phyloP scores from a whole-genome alignment of 116 monocot genomes.

The Trichopus zeylanicus region DNA sequence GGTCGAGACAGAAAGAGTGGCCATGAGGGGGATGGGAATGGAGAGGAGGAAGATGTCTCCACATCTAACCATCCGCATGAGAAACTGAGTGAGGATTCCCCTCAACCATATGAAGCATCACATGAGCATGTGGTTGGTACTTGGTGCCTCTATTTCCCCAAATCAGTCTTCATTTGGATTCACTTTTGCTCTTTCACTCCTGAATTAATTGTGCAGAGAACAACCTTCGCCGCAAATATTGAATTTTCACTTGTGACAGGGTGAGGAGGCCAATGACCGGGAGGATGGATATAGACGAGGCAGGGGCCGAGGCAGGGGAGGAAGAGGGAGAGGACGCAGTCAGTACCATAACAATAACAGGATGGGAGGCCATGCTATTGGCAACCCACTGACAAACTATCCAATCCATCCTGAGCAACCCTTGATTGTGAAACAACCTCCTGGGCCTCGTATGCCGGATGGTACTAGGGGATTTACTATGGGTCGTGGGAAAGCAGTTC shows the following conservation, averaged over 20 bases:
- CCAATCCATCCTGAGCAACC: slow-evolving; percentile 20
- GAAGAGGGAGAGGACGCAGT: slow-evolving; percentile 25
- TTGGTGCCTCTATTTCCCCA: neutral
- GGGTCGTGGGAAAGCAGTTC: slow-evolving; percentile 64
- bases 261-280: slow-evolving; percentile 43
- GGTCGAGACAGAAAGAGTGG: slow-evolving; percentile 42
- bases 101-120: slow-evolving; percentile 30
- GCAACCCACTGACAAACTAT: slow-evolving; percentile 39
- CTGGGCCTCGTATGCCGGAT: slow-evolving; percentile 89
- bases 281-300: slow-evolving; percentile 46
- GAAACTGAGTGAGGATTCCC: slow-evolving; percentile 43
- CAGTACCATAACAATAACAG: slow-evolving; percentile 24
- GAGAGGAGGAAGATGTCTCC: slow-evolving; percentile 58
- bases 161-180: neutral
- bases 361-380: slow-evolving; percentile 25
- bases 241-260: slow-evolving; percentile 20
- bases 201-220: no score
- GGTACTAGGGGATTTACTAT: slow-evolving; percentile 82
- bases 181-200: neutral
- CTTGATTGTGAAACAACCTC: slow-evolving; percentile 37
- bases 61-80: slow-evolving; percentile 44
- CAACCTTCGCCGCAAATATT: no score
- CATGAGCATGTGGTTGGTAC: slow-evolving; percentile 34
- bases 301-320: slow-evolving; percentile 41
- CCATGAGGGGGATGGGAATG: slow-evolving; percentile 45